phyloP scores from a whole-genome alignment of 139 green algal species.

The Volvox africanus region DNA sequence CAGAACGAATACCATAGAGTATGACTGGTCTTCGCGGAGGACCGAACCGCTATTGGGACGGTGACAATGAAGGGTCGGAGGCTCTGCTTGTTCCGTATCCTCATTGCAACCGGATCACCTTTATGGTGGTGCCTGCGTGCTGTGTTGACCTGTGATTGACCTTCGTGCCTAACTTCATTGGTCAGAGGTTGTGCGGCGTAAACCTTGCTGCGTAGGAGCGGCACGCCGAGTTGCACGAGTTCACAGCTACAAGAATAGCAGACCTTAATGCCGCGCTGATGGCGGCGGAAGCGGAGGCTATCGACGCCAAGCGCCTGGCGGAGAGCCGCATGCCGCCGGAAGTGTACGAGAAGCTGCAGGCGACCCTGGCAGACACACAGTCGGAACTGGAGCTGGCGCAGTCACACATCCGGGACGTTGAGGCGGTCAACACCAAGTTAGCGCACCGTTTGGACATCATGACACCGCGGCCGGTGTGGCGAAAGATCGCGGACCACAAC shows the following conservation, averaged over 20 bases:
- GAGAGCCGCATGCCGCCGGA: constrained; percentile 47
- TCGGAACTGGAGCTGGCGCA: constrained; percentile 15
- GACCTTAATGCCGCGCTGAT: neutral
- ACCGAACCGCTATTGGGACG: no score
- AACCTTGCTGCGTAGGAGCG: neutral
- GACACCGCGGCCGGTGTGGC: constrained; percentile 46
- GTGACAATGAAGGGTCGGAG: no score
- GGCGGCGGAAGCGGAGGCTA: neutral
- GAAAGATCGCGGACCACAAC: constrained; percentile 24
- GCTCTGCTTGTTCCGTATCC: no score
- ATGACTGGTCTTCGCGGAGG: no score
- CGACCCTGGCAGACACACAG: neutral
- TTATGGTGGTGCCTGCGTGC: no score
- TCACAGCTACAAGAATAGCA: neutral
- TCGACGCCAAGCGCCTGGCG: constrained; percentile 17
- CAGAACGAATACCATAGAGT: no score
- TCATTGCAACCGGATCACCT: no score
- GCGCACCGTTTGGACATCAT: constrained; percentile 37
- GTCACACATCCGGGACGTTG: constrained; percentile 12
- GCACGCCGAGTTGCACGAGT: constrained; percentile 11
- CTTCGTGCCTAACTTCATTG: no score
- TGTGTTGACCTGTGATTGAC: no score
- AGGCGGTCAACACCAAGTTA: constrained; percentile 47
- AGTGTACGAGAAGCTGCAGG: constrained; percentile 38
- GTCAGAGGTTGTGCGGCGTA: no score